phyloP scores from a whole-genome alignment of 2,329 filamentous ascomycete species.

The Rhynchosporium agropyri region DNA sequence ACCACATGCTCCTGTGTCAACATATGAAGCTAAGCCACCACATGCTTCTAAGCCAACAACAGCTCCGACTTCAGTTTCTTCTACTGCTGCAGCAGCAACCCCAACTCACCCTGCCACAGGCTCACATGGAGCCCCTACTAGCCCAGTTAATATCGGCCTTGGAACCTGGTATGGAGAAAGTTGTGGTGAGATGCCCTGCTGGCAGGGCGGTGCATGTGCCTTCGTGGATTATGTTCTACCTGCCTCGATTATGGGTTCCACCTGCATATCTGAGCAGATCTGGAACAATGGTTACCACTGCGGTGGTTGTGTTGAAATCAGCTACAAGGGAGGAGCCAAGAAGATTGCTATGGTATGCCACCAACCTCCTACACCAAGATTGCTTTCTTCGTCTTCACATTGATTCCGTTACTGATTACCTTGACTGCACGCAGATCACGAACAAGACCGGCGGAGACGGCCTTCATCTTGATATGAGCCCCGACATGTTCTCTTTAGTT shows the following conservation, averaged over 20 bases:
- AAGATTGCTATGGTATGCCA: background rate
- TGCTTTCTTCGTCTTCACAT: background rate
- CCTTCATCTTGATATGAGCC: background rate
- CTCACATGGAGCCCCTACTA: background rate
- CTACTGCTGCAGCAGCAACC: background rate
- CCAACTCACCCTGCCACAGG: background rate
- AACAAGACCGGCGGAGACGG: background rate
- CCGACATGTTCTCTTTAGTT: background rate
- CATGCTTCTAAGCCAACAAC: too few species aligned
- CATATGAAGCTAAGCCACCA: too few species aligned
- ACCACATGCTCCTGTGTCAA: too few species aligned
- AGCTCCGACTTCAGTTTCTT: background rate
- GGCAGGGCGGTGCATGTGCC: background rate
- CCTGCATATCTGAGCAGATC: background rate
- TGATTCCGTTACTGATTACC: background rate
- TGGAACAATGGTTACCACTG: background rate
- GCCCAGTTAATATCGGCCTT: background rate
- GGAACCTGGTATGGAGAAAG: background rate
- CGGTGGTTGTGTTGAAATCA: background rate
- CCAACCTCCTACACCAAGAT: background rate
- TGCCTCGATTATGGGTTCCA: background rate
- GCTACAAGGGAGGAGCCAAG: background rate
- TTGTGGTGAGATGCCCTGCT: background rate
- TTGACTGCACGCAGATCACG: background rate
- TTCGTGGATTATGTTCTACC: background rate